phyloP scores from a whole-genome alignment of 2,329 filamentous ascomycete genomes.

The Aspergillus brasiliensis region DNA sequence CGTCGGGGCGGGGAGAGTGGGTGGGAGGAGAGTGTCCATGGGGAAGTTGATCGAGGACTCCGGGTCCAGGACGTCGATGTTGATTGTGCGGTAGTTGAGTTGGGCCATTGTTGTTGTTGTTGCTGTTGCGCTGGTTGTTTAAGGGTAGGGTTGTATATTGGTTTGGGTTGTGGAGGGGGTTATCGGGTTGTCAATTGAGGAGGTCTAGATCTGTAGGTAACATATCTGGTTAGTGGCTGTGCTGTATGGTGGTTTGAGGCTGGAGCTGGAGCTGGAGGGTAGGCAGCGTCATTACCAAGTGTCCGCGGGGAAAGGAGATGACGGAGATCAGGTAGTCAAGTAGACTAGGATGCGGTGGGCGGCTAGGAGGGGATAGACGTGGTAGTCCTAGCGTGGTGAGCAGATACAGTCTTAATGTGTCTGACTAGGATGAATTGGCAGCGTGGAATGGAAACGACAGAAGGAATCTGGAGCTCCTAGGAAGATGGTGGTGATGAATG shows the following conservation, averaged over 20 bases:
- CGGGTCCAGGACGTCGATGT: conserved; percentile 87
- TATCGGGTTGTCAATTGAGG: not conserved
- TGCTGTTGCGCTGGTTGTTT: not conserved
- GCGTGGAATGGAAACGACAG: not conserved
- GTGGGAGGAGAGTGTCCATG: conserved; percentile 76
- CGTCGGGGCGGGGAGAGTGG: conserved; percentile 67
- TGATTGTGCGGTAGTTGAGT: conserved; percentile 80
- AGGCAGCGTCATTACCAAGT: conserved; percentile 4
- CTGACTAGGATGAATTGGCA: not conserved
- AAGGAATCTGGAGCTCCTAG: not conserved
- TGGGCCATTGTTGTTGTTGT: conserved; percentile 41
- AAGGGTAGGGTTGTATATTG: not conserved
- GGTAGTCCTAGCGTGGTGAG: not conserved
- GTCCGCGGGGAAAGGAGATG: conserved; percentile 10
- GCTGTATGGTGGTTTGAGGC: not conserved
- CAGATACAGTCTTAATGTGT: not conserved
- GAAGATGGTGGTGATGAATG: not conserved
- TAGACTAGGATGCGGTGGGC: not conserved
- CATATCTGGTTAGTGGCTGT: not conserved
- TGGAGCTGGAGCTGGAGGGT: not conserved
- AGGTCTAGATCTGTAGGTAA: not conserved
- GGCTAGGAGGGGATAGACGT: not conserved
- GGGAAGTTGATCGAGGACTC: conserved; percentile 93
- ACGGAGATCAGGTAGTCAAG: not conserved
- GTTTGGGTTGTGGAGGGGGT: not conserved